Evolutionary conservation across 768 basidiomycete genomes (phyloP).

Genomic region (Lactifluus piperatus): DNA sequence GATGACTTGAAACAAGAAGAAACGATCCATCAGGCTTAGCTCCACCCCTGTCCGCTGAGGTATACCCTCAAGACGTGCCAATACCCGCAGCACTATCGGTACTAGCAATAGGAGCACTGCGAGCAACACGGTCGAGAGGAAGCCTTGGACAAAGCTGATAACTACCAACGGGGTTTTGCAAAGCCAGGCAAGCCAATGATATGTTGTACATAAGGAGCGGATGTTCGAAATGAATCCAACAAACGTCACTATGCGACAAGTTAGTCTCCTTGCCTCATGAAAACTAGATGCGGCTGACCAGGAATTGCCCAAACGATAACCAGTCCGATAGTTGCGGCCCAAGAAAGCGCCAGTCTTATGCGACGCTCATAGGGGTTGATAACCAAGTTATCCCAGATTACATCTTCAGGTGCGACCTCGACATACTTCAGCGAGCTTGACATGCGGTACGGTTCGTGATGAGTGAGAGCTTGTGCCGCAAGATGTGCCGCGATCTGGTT

Average conservation of each 20-base stretch:
- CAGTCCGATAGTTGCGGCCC: conserved; percentile 65
- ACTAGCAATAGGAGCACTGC: conserved; percentile 90
- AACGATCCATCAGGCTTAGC: conserved; percentile 84
- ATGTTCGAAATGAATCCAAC: conserved; percentile 84
- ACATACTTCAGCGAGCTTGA: conserved; percentile 45
- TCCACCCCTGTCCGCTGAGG: conserved; percentile 80
- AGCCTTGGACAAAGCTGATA: conserved; percentile 82
- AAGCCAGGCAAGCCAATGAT: conserved; percentile 76
- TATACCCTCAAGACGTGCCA: conserved; percentile 89
- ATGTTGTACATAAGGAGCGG: conserved; percentile 51
- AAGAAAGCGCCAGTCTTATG: conserved; percentile 40
- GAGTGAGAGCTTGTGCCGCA: conserved; percentile 63
- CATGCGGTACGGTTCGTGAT: conserved; percentile 87
- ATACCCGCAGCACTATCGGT: conserved; percentile 69
- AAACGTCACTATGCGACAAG: conserved; percentile 30
- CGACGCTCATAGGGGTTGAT: conserved; percentile 81
- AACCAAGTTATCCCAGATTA: conserved; percentile 86
- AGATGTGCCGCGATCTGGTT: conserved; percentile 90
- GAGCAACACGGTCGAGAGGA: conserved; percentile 80
- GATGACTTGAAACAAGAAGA: conserved; percentile 85
- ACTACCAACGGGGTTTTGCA: conserved; percentile 59
- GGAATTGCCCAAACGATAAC: conserved; percentile 89
- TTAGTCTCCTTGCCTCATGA: not conserved
- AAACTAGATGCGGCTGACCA: conserved; percentile 32
- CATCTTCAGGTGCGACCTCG: conserved; percentile 80